Base-by-base conservation (phyloP, 768 basidiomycete species). In the Pisolithus sp. region DNA sequence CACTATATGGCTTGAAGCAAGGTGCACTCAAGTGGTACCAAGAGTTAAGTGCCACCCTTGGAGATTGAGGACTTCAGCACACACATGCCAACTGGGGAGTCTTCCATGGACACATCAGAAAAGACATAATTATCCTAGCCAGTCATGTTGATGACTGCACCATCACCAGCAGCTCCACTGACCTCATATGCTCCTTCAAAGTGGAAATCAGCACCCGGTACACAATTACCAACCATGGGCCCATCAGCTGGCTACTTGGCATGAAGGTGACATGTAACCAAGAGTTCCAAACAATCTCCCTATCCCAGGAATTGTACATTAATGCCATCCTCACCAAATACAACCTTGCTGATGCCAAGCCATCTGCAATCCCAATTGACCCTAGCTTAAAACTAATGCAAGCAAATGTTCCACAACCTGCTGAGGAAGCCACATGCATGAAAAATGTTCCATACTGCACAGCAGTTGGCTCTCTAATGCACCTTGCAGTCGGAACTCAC, bases 241-340 rank as follows among this genome's bases (percentile, higher is more conserved):
- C 30, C 7, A 30, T 30, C 30, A 2, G 10, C 30, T 30, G 30
- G 30, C 30, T 30, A 7, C 30, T 30, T 8, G 30, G 30, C 7
- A 30, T 30, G 30, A 30, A 30, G 30, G 30, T 30, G 30, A 30
- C 30, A 30, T 10, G 30, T 2, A 30, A 30, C 10, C 3, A 8
- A 30, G 30, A 30, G 2, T 30, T 10, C 30, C 10, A 8, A 8
- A 30, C 9, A 8, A 30, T 30, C 5, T 30, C 30, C 30, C 30
- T 30, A 10, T 30, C 30, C 30, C 30, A 30, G 10, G 30, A 30
- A 30, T 30, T 8, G 7, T 30, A 30, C 10, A 30, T 30, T 30
- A 10, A 30, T 30, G 30, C 30, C 7, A 30, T 30, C 9, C 30
- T 30, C 7, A 30, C 39, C 78, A 71, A 60, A 76, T 80, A 73